phyloP scores from a whole-genome alignment of 257 asterid species.

The Solanum pinnatisectum region DNA sequence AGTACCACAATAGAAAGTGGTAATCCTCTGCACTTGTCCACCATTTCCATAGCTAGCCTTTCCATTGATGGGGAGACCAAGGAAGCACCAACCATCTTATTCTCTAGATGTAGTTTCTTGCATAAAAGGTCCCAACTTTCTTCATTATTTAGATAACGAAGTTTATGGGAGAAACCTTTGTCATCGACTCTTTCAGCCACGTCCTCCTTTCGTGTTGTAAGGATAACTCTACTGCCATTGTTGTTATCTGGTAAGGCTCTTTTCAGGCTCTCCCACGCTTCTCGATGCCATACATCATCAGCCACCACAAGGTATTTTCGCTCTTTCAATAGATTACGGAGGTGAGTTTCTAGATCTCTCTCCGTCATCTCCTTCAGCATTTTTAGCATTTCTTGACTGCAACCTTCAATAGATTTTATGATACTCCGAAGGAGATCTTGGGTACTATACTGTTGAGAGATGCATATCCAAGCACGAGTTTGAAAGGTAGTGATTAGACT shows the following conservation, averaged over 20 bases:
- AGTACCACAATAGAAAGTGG: slow-evolving; percentile 2
- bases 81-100: not conserved
- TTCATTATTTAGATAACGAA: not conserved
- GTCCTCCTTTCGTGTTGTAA: no score
- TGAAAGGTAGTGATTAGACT: no score
- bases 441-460: not conserved
- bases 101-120: not conserved
- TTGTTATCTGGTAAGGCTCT: no score
- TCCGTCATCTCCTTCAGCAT: no score
- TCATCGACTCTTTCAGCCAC: not conserved
- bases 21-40: not conserved
- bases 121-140: slow-evolving; percentile 4
- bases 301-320: no score
- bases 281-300: no score
- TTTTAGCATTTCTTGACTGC: not conserved
- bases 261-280: no score
- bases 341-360: no score
- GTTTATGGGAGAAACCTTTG: not conserved
- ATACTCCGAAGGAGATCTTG: no score
- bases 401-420: not conserved
- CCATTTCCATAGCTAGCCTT: not conserved
- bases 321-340: no score
- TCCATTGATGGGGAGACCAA: not conserved
- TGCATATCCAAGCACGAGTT: not conserved
- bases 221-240: no score